A percentile compares a stretch with the other conserved stretches of the same genome.
These are phyloP conservation scores for Periconia sp. DNA, from an alignment of 2,329 filamentous ascomycete species.

Conservation along the genomic window DNA sequence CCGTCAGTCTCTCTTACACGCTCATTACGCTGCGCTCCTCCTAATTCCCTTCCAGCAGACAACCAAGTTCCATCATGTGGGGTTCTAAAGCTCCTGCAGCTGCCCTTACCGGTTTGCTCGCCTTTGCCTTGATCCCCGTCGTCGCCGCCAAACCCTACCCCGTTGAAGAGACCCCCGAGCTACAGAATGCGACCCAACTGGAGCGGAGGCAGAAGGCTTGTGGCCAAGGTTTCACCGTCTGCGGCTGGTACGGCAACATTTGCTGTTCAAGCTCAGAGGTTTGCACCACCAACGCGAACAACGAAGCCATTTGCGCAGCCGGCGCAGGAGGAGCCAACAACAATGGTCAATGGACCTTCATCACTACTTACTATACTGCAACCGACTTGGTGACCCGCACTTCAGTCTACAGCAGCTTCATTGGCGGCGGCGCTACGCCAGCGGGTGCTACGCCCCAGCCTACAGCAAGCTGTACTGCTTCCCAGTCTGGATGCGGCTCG, in stretches of 20 bases:
- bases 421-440: constrained; percentile 3
- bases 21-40: neutral
- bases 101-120: constrained; percentile 60
- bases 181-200: constrained; percentile 34
- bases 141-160: constrained; percentile 49
- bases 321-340: constrained; percentile 25
- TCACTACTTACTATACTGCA: constrained; percentile 60
- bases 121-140: constrained; percentile 48
- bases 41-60: neutral
- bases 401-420: constrained; percentile 52
- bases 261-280: constrained; percentile 36
- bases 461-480: constrained; percentile 48
- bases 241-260: constrained; percentile 38
- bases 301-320: constrained; percentile 38
- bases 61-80: constrained; percentile 23
- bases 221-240: constrained; percentile 19
- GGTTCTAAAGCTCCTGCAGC: constrained; percentile 62
- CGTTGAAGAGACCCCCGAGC: constrained; percentile 24
- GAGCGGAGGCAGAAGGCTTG: constrained; percentile 21
- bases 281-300: constrained; percentile 37
- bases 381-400: constrained; percentile 58
- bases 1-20: neutral
- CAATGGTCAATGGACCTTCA: constrained; percentile 56
- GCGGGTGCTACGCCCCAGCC: constrained; percentile 19
- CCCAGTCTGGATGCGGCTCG: constrained; percentile 63